Base-by-base conservation (phyloP, 176 grass and related monocot species). In the Oryza punctata region DNA sequence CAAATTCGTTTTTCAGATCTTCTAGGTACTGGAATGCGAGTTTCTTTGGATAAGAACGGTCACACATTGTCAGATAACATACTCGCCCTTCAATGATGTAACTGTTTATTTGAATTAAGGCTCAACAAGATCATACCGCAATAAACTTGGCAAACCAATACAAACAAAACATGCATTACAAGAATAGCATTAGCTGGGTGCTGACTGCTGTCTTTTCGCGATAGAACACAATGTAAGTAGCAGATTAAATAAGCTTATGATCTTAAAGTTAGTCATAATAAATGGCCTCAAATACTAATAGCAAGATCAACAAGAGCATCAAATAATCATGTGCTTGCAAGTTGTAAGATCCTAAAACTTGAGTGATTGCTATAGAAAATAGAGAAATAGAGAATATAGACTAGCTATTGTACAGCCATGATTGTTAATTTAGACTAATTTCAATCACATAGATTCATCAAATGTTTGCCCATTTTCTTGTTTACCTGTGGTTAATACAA, bases 21-120 rank as follows among this genome's bases (percentile, higher is more conserved):
- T 99, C 96, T 70, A 99, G 78, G 76, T 96, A 99, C 78, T 99
- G 96, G 77, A 96, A 99, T 35, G 91, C 96, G 64, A 99, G 93
- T 81, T 99, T 99, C 80, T 99, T 99, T 10, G 96, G 96, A 90
- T 99, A 99, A 47, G 96, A 96, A 59, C 88, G 96, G 57, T 99
- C 96, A 25, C 96, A 99, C 93, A 99, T 96, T 87, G 96, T 96
- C 80, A 99, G 79, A 90, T 99, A 99, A 44, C 96, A 99, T 43
- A 99, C 93, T 82, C 88, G 89, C 26, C 91, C 87, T 74, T 99
- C 96, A 81, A 99, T 99, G 76, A 99, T 99, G 74, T 99, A 99
- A 52, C 96, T 99, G 82, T 82, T 59, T 73, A 70, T 10, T 38
- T 74, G 63, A 80, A 85, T 89, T 40, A 85, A 89, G 87, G 81